Conservation (phyloP, 2,329 filamentous ascomycete species). For the Nemania sp. region DNA sequence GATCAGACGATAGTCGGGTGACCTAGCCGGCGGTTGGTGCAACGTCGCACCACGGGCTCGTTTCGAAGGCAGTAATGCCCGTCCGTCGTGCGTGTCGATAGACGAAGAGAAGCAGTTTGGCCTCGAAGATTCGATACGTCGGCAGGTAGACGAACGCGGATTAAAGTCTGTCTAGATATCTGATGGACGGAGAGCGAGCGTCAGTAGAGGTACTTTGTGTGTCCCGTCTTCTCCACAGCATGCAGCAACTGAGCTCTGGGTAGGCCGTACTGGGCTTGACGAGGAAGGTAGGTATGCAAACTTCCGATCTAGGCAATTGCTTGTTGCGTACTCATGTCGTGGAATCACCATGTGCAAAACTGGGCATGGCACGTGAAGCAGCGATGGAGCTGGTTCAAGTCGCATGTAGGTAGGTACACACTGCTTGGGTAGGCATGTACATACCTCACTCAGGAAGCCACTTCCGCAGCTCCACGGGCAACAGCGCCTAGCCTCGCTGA, state of each 20-base stretch:
- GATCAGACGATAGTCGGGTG: constrained; percentile 10
- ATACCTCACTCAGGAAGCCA: too few species aligned
- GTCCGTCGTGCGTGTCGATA: constrained; percentile 13
- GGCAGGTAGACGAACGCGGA: too few species aligned
- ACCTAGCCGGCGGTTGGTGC: constrained; percentile 9
- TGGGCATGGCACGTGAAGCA: background rate
- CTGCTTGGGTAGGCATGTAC: background rate
- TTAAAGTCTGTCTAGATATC: too few species aligned
- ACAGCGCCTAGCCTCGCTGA: too few species aligned
- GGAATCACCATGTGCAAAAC: background rate
- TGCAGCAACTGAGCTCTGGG: too few species aligned
- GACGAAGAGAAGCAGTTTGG: background rate
- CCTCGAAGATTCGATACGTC: constrained; percentile 13
- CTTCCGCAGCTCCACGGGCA: too few species aligned
- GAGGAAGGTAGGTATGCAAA: too few species aligned
- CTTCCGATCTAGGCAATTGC: too few species aligned
- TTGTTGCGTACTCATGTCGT: background rate
- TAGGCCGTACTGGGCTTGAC: too few species aligned
- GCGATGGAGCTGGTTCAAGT: background rate
- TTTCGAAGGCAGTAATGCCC: constrained; percentile 5
- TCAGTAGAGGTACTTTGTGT: constrained; percentile 7
- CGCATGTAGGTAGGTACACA: too few species aligned
- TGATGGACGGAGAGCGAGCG: too few species aligned
- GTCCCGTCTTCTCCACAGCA: background rate
- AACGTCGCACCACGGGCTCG: constrained; percentile 19